Percentiles rank a stretch among this genome's conserved stretches.
Evolutionary conservation across 805 yeast species (phyloP).

Genomic region (Wickerhamomyces sydowiorum): DNA sequence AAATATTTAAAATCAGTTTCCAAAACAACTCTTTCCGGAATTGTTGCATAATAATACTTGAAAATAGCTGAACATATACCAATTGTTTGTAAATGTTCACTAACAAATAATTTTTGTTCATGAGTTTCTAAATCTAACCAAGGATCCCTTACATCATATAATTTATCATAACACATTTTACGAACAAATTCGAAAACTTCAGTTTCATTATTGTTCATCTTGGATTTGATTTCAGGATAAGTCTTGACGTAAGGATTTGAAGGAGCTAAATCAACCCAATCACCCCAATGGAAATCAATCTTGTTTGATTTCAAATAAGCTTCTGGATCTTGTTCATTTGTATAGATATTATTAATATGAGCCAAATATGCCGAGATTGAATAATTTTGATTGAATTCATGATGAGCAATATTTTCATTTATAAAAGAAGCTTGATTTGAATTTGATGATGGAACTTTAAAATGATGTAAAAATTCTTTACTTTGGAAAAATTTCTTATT

Average conservation of each 20-base stretch:
- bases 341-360: constrained; percentile 7
- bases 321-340: constrained; percentile 12
- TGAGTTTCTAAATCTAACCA: constrained; percentile 20
- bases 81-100: constrained; percentile 22
- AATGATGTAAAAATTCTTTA: constrained; percentile 13
- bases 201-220: not conserved
- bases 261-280: constrained; percentile 24
- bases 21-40: constrained; percentile 23
- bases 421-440: not conserved
- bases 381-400: constrained; percentile 12
- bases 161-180: constrained; percentile 1
- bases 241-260: constrained; percentile 23
- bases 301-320: constrained; percentile 6
- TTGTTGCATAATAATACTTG: constrained; percentile 20
- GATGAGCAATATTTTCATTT: constrained; percentile 1
- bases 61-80: constrained; percentile 24
- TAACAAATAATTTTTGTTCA: constrained; percentile 8
- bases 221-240: constrained; percentile 14
- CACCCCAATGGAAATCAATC: constrained; percentile 27
- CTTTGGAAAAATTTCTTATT: constrained; percentile 17
- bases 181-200: not conserved
- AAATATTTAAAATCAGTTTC: constrained; percentile 23
- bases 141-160: constrained; percentile 6
- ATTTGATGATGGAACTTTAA: constrained; percentile 4
- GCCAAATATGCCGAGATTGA: constrained; percentile 13